Evolutionary conservation across 495 filamentous ascomycete genomes (phyloP).

Genomic region (Penicillium lividum): DNA sequence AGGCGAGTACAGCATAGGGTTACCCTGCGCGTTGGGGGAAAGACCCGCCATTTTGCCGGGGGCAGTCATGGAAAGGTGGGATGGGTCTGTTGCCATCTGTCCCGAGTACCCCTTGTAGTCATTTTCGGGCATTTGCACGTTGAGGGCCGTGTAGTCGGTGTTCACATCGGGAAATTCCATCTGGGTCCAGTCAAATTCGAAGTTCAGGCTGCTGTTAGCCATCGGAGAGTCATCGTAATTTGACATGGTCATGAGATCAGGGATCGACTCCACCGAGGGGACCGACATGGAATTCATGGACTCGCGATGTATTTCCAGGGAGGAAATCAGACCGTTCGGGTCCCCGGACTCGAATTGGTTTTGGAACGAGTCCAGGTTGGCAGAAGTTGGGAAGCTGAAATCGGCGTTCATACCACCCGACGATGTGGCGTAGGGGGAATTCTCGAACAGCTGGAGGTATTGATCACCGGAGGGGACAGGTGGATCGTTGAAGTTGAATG

Average conservation of each 20-base stretch:
- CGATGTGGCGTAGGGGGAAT: constrained; percentile 15
- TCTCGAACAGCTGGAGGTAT: constrained; percentile 29
- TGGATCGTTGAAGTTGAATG: constrained; percentile 37
- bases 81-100: constrained; percentile 19
- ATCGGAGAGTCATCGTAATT: constrained; percentile 25
- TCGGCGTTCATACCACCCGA: constrained; percentile 19
- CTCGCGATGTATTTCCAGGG: constrained; percentile 27
- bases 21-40: constrained; percentile 62
- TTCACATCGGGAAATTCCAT: constrained; percentile 33
- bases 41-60: constrained; percentile 39
- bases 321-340: constrained; percentile 36
- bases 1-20: constrained; percentile 65
- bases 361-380: constrained; percentile 53
- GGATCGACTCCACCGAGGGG: constrained; percentile 26
- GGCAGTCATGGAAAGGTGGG: constrained; percentile 6
- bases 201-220: constrained; percentile 34
- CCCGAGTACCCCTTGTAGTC: constrained; percentile 14
- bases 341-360: constrained; percentile 54
- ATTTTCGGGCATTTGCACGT: constrained; percentile 34
- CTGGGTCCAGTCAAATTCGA: constrained; percentile 39
- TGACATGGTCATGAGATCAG: constrained; percentile 25
- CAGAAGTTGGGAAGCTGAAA: constrained; percentile 31
- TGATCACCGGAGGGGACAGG: constrained; percentile 25
- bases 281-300: constrained; percentile 31
- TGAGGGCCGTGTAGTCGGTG: constrained; percentile 35